Evolutionary conservation across 257 asterid genomes (phyloP), one percentile per base, ranked within the genome.

Genomic region (Solanum infundibuliforme): DNA sequence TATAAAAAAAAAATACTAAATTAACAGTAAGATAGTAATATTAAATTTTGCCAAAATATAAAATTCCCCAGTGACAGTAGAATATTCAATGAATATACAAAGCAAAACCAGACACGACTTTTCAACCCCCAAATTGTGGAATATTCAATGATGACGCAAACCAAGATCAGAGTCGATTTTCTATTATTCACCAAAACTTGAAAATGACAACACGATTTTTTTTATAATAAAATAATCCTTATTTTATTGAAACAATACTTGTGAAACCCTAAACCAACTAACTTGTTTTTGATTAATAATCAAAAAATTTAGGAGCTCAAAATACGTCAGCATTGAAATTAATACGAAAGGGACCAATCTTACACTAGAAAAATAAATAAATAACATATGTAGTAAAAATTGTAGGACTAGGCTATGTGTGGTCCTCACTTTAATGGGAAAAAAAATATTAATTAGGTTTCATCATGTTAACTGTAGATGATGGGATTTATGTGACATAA

Each of bases 111-210:
- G 41, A 46, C 27, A 4, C 85, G 27, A 29, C 31, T 81, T 43
- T 75, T 46, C 29, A 39, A 4, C 27, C 84, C 68, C 90, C 76
- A 88, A 88, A 6, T 91, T 87, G 91, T 43, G 75, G 90, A 89
- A 90, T 90, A 91, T 91, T 90, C 90, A 84, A 89, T 86, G 55
- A 38, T 84, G 90, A 89, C 87, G 87, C 89, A 81, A 81, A 81
- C 66, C 87, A 58, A 86, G 25, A 89, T 43, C 62, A 32, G 14
- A 62, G 86, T 89, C 83, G 73, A 90, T 86, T 71, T 43, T 81
- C 39, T 81, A 29, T 81, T 1, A 29, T 21, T 29, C 68, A 81
- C 41, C 69, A 81, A 20, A 81, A 81, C 29, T 18, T 27, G 85
- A 81, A 29, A 81, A 48, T 9, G 69, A 81, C 66, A 81, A 18